phyloP scores from a whole-genome alignment of 2,329 filamentous ascomycete genomes.

The Colletotrichum phormii region DNA sequence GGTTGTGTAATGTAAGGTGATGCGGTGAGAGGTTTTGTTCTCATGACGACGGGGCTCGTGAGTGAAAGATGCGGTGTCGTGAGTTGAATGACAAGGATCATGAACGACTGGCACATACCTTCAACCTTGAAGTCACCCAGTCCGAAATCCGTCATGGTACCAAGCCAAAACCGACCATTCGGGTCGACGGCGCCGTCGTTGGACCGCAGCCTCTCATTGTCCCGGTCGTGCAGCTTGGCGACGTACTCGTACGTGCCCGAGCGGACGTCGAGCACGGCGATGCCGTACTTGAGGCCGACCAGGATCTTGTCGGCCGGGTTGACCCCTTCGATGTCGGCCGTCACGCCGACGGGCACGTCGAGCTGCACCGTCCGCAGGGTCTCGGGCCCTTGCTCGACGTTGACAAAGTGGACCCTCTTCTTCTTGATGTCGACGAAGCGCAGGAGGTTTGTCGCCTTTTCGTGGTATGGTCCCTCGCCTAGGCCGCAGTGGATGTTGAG shows the following conservation, averaged over 20 bases:
- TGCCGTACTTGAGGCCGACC: slow-evolving; percentile 83
- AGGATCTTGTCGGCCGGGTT: slow-evolving; percentile 74
- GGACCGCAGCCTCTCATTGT: slow-evolving; percentile 69
- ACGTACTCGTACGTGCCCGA: slow-evolving; percentile 67
- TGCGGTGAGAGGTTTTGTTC: slow-evolving; percentile 5
- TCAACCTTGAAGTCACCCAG: slow-evolving; percentile 69
- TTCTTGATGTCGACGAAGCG: slow-evolving; percentile 88
- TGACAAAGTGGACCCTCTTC: slow-evolving; percentile 77
- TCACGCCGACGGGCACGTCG: slow-evolving; percentile 71
- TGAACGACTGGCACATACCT: slow-evolving; percentile 50
- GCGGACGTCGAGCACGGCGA: slow-evolving; percentile 79
- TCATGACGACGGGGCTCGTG: background rate
- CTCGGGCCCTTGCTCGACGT: slow-evolving; percentile 70
- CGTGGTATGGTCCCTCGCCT: slow-evolving; percentile 82
- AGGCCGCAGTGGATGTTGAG: slow-evolving; percentile 74
- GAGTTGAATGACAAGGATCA: background rate
- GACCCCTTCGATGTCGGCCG: slow-evolving; percentile 80
- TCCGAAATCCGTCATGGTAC: slow-evolving; percentile 83
- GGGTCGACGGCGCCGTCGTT: slow-evolving; percentile 89
- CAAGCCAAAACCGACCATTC: slow-evolving; percentile 85
- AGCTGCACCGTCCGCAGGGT: slow-evolving; percentile 73
- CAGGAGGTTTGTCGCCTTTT: slow-evolving; percentile 71
- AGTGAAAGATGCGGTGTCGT: background rate
- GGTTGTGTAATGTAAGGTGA: background rate
- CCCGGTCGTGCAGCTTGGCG: slow-evolving; percentile 56